Evolutionary conservation across 108 stramenopile species (phyloP).

Genomic region (Cyclotella kingstonii): DNA sequence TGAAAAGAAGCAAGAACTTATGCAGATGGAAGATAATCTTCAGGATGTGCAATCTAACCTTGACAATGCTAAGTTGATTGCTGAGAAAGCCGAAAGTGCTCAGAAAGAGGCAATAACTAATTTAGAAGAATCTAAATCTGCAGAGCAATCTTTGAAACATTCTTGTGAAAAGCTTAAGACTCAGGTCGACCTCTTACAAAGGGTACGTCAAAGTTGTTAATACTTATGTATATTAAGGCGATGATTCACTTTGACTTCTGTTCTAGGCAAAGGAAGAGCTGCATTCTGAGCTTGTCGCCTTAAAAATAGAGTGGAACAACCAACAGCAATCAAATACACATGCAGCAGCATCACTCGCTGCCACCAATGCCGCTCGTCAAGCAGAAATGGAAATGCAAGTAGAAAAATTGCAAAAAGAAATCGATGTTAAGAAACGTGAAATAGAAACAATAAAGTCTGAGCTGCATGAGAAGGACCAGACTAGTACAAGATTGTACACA

Average conservation of each 20-base stretch:
- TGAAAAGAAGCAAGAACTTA: constrained; percentile 11
- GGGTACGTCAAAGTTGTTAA: neutral
- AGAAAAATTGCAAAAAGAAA: constrained; percentile 41
- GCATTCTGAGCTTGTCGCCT: constrained; percentile 17
- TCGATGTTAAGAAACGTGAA: constrained; percentile 35
- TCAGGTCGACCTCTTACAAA: constrained; percentile 27
- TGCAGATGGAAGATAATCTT: constrained; percentile 8
- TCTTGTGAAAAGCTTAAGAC: constrained; percentile 34
- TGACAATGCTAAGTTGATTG: constrained; percentile 9
- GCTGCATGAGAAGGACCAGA: constrained; percentile 18
- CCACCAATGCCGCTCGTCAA: constrained; percentile 45
- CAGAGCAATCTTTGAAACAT: constrained; percentile 14
- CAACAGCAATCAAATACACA: constrained; percentile 36
- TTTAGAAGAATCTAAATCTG: constrained; percentile 19
- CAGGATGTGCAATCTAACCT: constrained; percentile 22
- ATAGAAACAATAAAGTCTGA: constrained; percentile 42
- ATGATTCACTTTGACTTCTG: neutral
- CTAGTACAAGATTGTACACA: constrained; percentile 5
- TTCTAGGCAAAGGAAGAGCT: constrained; percentile 16
- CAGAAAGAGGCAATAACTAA: constrained; percentile 3
- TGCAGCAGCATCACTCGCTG: constrained; percentile 40
- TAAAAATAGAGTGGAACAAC: constrained; percentile 28
- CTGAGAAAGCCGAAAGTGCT: constrained; percentile 15
- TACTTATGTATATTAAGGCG: neutral
- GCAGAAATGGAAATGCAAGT: constrained; percentile 46